phyloP scores from a whole-genome alignment of 2,329 filamentous ascomycete genomes.

The Apiospora arundinis region DNA sequence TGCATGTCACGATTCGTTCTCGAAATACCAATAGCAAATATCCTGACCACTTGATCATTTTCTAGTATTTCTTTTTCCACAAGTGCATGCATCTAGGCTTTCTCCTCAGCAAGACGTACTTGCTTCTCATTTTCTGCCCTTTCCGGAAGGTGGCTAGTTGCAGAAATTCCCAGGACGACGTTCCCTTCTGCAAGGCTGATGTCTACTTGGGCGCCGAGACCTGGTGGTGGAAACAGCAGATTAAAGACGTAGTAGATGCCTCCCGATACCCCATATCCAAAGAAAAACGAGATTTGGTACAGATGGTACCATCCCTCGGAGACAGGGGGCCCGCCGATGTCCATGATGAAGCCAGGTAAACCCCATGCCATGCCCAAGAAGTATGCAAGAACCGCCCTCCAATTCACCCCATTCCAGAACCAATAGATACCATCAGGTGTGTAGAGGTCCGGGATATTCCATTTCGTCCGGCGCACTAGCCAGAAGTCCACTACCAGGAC shows the following conservation, averaged over 20 bases:
- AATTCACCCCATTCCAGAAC: slow-evolving; percentile 22
- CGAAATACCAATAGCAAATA: no score
- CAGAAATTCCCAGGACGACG: slow-evolving; percentile 10
- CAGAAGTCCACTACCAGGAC: slow-evolving; percentile 32
- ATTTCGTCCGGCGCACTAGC: slow-evolving; percentile 29
- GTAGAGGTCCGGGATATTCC: slow-evolving; percentile 32
- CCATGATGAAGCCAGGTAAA: slow-evolving; percentile 27
- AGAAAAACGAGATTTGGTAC: slow-evolving; percentile 28
- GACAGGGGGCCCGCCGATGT: slow-evolving; percentile 25
- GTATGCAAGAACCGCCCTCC: slow-evolving; percentile 30
- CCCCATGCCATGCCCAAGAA: slow-evolving; percentile 27
- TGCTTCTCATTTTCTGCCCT: slow-evolving; percentile 20
- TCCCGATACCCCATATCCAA: slow-evolving; percentile 26
- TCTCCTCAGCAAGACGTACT: background rate
- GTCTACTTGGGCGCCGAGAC: slow-evolving; percentile 25
- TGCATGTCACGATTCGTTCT: no score
- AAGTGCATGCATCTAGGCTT: background rate
- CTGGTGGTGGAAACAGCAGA: slow-evolving; percentile 24
- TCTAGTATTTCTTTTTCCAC: background rate
- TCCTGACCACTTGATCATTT: background rate
- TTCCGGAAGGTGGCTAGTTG: slow-evolving; percentile 12
- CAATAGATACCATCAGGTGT: slow-evolving; percentile 31
- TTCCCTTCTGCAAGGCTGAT: slow-evolving; percentile 19
- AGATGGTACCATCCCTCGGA: slow-evolving; percentile 26
- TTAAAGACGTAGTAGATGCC: slow-evolving; percentile 25